A percentile compares a stretch with the other conserved stretches of the same genome.
Evolutionary conservation across 352 stramenopile species (phyloP).

Genomic region (Phytopythium vexans): DNA sequence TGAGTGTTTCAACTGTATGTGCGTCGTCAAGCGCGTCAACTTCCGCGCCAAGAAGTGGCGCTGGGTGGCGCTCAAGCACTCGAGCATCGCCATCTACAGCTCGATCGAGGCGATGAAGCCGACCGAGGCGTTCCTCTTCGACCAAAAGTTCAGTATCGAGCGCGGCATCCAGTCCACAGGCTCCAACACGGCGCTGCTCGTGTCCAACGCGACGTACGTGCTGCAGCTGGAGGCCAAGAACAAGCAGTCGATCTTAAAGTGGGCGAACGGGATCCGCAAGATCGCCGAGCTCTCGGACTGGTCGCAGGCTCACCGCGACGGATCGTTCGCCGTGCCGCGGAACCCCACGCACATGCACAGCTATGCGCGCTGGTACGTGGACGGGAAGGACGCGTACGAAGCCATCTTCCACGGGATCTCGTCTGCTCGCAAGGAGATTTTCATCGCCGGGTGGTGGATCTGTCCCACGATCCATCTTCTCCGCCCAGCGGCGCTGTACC

Average conservation of each 20-base stretch:
- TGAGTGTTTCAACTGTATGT: conserved; percentile 89
- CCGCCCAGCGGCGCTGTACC: conserved; percentile 52
- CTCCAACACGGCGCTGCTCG: conserved; percentile 71
- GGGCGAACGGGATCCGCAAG: conserved; percentile 83
- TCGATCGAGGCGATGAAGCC: conserved; percentile 73
- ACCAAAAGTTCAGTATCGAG: conserved; percentile 81
- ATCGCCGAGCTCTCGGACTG: conserved; percentile 64
- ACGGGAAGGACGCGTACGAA: conserved; percentile 70
- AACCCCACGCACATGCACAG: conserved; percentile 57
- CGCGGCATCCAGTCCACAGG: conserved; percentile 73
- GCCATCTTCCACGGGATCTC: conserved; percentile 70
- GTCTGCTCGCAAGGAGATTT: conserved; percentile 81
- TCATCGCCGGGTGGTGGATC: conserved; percentile 90
- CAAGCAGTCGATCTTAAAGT: conserved; percentile 77
- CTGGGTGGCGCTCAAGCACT: conserved; percentile 83
- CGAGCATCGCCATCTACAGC: conserved; percentile 72
- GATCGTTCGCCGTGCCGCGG: conserved; percentile 75
- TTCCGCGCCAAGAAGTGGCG: conserved; percentile 80
- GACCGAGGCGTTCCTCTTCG: conserved; percentile 73
- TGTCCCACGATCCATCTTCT: conserved; percentile 81
- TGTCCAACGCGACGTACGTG: conserved; percentile 84
- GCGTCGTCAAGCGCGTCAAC: conserved; percentile 81
- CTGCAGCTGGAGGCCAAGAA: conserved; percentile 80
- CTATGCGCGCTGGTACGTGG: conserved; percentile 79
- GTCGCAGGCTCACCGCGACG: conserved; percentile 76